Evolutionary conservation across 805 yeast genomes (phyloP), one percentile per base, ranked within the genome.

Genomic region (Komagataella populi): DNA sequence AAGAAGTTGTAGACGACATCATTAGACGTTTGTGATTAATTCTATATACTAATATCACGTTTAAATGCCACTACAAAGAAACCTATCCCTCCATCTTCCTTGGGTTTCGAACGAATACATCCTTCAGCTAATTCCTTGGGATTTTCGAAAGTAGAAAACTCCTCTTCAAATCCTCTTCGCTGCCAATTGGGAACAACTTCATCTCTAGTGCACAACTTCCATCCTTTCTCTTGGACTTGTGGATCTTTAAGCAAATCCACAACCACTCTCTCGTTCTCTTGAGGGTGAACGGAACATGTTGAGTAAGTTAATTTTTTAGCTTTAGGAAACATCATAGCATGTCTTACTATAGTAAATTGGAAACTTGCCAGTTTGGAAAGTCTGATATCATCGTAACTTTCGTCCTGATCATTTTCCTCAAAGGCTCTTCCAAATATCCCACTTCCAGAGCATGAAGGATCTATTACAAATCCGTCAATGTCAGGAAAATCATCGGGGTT

Each of bases 381-480:
- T 61, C 96, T 70, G 55, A 77, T 77, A n/a, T 66, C 69, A 50
- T 69, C 68, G 48, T 52, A 53, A 6, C 65, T 57, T 22, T 63
- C 69, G 45, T 70, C 69, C 53, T 78, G 81, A 8, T 77, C 77
- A 18, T 59, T 62, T 54, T 73, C 87, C 48, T 81, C 83, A 53
- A 76, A 68, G 2, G 83, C 86, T 44, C 96, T 70, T n/a, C 97
- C 96, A 69, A 91, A 91, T 46, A 93, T 93, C 3, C 99, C 99
- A 48, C 95, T 84, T 0, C 99, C 99, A 22, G 96, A 88, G 65
- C 99, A 93, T 3, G 96, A 87, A 0, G 99, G 99, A 65, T 93
- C 99, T 2, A 93, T 95, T 2, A 93, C 72, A 46, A 93, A 68
- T 0, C 95, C 96, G 0, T 87, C 81, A 4, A 88, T 84, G 16